phyloP scores from a whole-genome alignment of 139 green algal genomes.

The Desmodesmus armatus region DNA sequence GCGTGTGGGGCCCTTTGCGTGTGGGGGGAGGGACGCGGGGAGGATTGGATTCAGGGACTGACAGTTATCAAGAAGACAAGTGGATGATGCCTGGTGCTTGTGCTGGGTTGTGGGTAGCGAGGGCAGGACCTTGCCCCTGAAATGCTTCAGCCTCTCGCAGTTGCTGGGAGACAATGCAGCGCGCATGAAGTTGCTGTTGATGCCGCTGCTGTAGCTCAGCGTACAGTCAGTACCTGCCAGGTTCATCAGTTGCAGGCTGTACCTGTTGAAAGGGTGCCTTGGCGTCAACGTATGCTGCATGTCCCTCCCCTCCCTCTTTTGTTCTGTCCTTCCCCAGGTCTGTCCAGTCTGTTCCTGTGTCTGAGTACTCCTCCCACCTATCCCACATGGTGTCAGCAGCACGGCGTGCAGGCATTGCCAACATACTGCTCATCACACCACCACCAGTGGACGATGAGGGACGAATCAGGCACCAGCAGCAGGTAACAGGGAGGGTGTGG shows the following conservation, averaged over 20 bases:
- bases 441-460: constrained; percentile 75
- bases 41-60: neutral
- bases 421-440: constrained; percentile 81
- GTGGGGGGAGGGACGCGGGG: too few relatives aligned
- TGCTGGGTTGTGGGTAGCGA: neutral
- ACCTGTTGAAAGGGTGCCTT: too few relatives aligned
- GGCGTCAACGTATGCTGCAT: too few relatives aligned
- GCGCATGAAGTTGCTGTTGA: neutral
- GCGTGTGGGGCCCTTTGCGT: too few relatives aligned
- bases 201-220: neutral
- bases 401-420: constrained; percentile 35
- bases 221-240: too few relatives aligned
- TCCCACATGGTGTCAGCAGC: constrained; percentile 64
- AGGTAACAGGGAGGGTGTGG: constrained; percentile 21
- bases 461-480: constrained; percentile 62
- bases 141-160: too few relatives aligned
- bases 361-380: constrained; percentile 80
- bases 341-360: constrained; percentile 91
- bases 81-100: too few relatives aligned
- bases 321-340: too few relatives aligned
- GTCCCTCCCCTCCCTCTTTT: too few relatives aligned
- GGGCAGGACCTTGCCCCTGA: too few relatives aligned
- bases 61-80: neutral
- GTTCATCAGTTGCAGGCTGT: too few relatives aligned
- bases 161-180: too few relatives aligned